A percentile compares a stretch with the other conserved stretches of the same genome.
Evolutionary conservation across 768 basidiomycete genomes (phyloP).

Genomic region (Termitomyces sp.): DNA sequence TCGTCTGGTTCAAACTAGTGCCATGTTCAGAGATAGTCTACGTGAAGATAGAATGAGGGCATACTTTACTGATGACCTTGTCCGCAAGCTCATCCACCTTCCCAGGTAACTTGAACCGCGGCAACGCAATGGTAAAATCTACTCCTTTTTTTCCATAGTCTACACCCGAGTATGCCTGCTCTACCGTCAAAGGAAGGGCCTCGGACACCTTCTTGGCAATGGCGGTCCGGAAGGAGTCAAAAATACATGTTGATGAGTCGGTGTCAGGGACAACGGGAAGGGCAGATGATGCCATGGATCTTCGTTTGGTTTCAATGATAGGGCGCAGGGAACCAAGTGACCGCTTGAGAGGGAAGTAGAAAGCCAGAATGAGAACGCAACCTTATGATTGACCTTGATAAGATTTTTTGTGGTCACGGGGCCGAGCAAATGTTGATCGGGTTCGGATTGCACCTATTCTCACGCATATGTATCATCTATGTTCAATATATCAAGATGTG

Average conservation of each 20-base stretch:
- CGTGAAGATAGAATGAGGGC: constrained; percentile 18
- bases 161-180: constrained; percentile 79
- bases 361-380: constrained; percentile 15
- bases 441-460: not conserved
- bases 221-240: constrained; percentile 78
- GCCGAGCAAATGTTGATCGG: constrained; percentile 5
- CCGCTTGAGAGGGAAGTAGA: constrained; percentile 13
- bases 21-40: not conserved
- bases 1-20: constrained; percentile 79
- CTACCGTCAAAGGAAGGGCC: constrained; percentile 61
- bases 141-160: constrained; percentile 92
- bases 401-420: constrained; percentile 18
- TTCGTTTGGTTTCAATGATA: not conserved
- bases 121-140: constrained; percentile 88
- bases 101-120: constrained; percentile 83
- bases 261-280: constrained; percentile 32
- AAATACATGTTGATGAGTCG: constrained; percentile 58
- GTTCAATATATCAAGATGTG: too few relatives aligned
- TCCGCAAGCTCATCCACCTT: constrained; percentile 76
- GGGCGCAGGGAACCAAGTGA: constrained; percentile 8
- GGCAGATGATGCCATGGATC: constrained; percentile 21
- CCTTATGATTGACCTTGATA: constrained; percentile 12
- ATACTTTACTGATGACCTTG: constrained; percentile 67
- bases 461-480: too few relatives aligned
- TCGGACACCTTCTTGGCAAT: constrained; percentile 71